A percentile compares a stretch with the other conserved stretches of the same genome.
These are phyloP conservation scores for Sechiopsis laciniata DNA, from an alignment of 306 rosid species.

Conservation along the genomic window DNA sequence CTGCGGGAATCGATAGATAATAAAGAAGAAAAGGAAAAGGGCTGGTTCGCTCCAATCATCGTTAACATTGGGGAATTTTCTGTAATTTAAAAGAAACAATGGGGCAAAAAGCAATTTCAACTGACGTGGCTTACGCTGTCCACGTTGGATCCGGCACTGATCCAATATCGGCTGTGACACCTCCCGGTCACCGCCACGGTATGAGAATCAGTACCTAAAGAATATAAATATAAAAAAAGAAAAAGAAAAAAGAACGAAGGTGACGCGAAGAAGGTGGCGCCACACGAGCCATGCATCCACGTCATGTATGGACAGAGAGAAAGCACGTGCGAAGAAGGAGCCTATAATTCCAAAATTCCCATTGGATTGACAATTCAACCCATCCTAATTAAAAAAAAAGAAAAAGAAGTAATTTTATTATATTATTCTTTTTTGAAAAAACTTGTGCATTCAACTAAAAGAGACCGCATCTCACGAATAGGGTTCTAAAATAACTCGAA, in stretches of 20 bases:
- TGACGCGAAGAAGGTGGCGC: not conserved
- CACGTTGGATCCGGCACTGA: not conserved
- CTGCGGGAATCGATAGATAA: not conserved
- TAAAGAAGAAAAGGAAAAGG: not conserved
- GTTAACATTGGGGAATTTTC: not conserved
- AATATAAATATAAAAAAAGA: too few relatives aligned
- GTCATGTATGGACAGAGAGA: not conserved
- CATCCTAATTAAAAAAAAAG: not conserved
- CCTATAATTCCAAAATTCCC: not conserved
- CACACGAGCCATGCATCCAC: conserved; percentile 8
- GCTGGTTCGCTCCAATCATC: not conserved
- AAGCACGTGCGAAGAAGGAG: not conserved
- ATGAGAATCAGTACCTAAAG: not conserved
- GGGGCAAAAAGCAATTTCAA: not conserved
- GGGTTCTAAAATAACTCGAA: too few relatives aligned
- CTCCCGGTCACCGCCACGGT: not conserved
- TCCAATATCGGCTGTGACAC: not conserved
- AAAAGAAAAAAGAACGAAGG: not conserved
- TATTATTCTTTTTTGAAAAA: too few relatives aligned
- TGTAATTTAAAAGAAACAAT: not conserved
- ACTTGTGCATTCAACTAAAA: too few relatives aligned
- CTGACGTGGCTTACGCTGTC: not conserved
- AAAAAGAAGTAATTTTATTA: too few relatives aligned
- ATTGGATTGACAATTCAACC: not conserved
- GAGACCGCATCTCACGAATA: too few relatives aligned